Evolutionary conservation across 805 yeast genomes (phyloP).

Genomic region (Priceomyces haplophilus): DNA sequence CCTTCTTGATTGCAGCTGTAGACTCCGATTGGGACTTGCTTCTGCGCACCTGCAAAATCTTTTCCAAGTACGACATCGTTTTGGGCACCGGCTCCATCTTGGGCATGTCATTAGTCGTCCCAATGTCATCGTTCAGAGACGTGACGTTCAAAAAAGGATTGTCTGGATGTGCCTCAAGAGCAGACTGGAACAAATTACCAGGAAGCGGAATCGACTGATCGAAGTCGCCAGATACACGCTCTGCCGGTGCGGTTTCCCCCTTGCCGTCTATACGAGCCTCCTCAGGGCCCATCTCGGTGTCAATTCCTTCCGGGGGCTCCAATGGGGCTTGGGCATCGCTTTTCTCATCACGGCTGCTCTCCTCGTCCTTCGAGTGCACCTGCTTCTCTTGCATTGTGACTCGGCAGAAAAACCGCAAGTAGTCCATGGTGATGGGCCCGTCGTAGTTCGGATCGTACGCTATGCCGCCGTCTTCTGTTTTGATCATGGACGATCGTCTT

Average conservation of each 20-base stretch:
- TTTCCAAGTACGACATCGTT: constrained; percentile 27
- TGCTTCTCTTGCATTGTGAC: constrained; percentile 16
- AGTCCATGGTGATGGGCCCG: constrained; percentile 39
- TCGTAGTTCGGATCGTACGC: constrained; percentile 28
- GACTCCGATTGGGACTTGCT: constrained; percentile 1
- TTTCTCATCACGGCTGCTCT: neutral
- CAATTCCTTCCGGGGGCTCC: neutral
- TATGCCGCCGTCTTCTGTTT: constrained; percentile 19
- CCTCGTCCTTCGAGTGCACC: neutral
- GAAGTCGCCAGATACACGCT: constrained; percentile 14
- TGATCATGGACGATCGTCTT: constrained; percentile 27
- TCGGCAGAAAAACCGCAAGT: constrained; percentile 32
- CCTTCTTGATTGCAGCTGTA: neutral
- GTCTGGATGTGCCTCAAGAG: constrained; percentile 4
- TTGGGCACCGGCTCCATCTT: neutral
- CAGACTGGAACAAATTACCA: constrained; percentile 12
- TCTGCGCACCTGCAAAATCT: constrained; percentile 21
- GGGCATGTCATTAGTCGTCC: neutral
- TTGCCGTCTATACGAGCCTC: neutral
- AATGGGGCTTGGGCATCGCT: neutral
- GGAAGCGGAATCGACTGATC: constrained; percentile 32
- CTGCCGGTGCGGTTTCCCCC: neutral
- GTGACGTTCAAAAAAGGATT: neutral
- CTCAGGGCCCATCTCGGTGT: constrained; percentile 5
- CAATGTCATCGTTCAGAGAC: neutral